Conservation (phyloP, 148 eudicot genomes). For the Silene uniflora region DNA sequence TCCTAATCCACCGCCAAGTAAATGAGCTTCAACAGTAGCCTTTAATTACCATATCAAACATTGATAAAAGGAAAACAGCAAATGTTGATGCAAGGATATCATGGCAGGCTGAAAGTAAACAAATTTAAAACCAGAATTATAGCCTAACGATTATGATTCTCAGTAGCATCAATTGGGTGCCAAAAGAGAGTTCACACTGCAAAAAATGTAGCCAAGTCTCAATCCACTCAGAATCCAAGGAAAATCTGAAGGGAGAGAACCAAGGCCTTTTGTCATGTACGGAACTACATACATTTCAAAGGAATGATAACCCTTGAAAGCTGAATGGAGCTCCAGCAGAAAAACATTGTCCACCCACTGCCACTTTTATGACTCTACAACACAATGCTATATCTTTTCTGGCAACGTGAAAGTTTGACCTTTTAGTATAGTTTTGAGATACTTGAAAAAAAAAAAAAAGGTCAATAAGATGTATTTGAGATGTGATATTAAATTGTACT, state of each 20-base stretch:
- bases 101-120: not conserved
- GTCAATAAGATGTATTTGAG: not conserved
- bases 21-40: not conserved
- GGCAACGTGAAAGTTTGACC: not conserved
- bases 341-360: slow-evolving; percentile 18
- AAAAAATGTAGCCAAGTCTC: slow-evolving; percentile 31
- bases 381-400: not conserved
- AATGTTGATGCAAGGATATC: not conserved
- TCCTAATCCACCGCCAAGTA: not conserved
- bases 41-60: not conserved
- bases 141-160: not conserved
- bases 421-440: not conserved
- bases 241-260: slow-evolving; percentile 26
- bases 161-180: slow-evolving; percentile 27
- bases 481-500: not conserved
- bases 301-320: slow-evolving; percentile 23
- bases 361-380: slow-evolving; percentile 7
- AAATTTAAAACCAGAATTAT: not conserved
- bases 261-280: slow-evolving; percentile 31
- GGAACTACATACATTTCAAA: slow-evolving; percentile 37
- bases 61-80: not conserved
- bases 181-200: slow-evolving; percentile 14
- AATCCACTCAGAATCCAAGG: slow-evolving; percentile 33
- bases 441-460: not conserved
- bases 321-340: slow-evolving; percentile 26